Percentiles rank a stretch among this genome's conserved stretches.
phyloP scores from a whole-genome alignment of 768 basidiomycete species.

The Boletus speciosus region DNA sequence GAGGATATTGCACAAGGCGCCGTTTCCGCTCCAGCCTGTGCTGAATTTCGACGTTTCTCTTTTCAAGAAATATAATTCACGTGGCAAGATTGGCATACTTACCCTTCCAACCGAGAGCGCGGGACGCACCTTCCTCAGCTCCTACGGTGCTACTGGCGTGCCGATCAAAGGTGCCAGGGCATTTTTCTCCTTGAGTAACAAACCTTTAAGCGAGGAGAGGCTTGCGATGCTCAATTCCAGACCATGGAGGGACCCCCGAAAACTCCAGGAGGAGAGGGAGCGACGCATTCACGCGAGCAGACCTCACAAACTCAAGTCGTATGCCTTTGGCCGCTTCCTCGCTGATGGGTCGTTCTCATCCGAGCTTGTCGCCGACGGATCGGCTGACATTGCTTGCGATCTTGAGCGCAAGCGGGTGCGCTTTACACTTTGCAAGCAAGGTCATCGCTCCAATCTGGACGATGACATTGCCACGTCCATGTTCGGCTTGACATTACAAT shows the following conservation, averaged over 20 bases:
- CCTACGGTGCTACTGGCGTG: conserved; percentile 27
- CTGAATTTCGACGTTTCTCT: conserved; percentile 36
- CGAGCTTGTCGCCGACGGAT: conserved; percentile 27
- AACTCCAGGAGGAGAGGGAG: conserved; percentile 24
- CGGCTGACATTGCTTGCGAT: conserved; percentile 36
- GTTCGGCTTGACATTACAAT: not conserved
- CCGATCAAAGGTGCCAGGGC: conserved; percentile 24
- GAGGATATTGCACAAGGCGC: conserved; percentile 32
- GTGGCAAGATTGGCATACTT: conserved; percentile 30
- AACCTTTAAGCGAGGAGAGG: conserved; percentile 19
- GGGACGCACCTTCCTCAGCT: conserved; percentile 25
- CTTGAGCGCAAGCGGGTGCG: conserved; percentile 30
- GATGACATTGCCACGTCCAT: not conserved
- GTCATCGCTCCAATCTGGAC: conserved; percentile 8
- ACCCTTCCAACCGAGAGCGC: conserved; percentile 23
- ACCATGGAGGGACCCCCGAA: conserved; percentile 32
- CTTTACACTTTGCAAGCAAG: conserved; percentile 29
- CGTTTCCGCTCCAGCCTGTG: conserved; percentile 24
- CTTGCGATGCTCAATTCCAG: conserved; percentile 23
- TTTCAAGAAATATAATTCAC: conserved; percentile 20
- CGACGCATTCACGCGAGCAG: conserved; percentile 18
- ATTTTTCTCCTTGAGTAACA: conserved; percentile 20
- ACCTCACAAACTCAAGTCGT: conserved; percentile 23
- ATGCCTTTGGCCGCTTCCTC: conserved; percentile 36
- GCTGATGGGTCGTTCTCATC: conserved; percentile 33